phyloP scores from a whole-genome alignment of 768 basidiomycete genomes.

The Psilocybe cubensis region DNA sequence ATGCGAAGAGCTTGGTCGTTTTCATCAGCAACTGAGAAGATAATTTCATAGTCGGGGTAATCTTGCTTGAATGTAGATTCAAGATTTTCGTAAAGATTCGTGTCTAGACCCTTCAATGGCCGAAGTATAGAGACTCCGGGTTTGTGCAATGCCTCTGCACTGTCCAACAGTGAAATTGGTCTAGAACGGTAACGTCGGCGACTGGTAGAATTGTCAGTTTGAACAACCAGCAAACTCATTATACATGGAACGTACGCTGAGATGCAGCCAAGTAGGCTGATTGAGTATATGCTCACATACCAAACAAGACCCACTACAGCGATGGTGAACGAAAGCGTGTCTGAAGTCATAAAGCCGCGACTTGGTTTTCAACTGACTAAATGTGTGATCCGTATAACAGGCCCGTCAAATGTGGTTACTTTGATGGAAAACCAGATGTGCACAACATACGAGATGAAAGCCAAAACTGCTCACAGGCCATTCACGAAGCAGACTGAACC shows the following conservation, averaged over 20 bases:
- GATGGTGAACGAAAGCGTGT: slow-evolving; percentile 19
- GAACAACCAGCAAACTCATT: background rate
- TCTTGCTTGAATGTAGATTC: slow-evolving; percentile 92
- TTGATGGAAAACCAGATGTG: background rate
- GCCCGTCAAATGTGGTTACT: too few relatives aligned
- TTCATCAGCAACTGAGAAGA: slow-evolving; percentile 90
- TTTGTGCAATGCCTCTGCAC: slow-evolving; percentile 46
- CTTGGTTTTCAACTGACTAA: background rate
- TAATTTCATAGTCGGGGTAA: slow-evolving; percentile 89
- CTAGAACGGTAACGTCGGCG: slow-evolving; percentile 75
- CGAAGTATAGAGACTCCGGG: slow-evolving; percentile 95
- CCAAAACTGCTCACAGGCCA: background rate
- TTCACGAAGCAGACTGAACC: background rate
- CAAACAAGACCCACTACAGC: slow-evolving; percentile 55
- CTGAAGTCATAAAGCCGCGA: slow-evolving; percentile 15
- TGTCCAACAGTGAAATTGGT: slow-evolving; percentile 62
- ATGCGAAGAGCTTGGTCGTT: slow-evolving; percentile 87
- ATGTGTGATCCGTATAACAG: too few relatives aligned
- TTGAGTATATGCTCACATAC: slow-evolving; percentile 64
- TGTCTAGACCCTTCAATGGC: slow-evolving; percentile 93
- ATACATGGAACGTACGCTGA: slow-evolving; percentile 52
- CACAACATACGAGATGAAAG: background rate
- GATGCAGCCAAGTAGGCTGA: slow-evolving; percentile 69
- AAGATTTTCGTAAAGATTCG: slow-evolving; percentile 94
- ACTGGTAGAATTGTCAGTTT: slow-evolving; percentile 38